Base-by-base conservation (phyloP, 1,284 basidiomycete genomes). In the Cryptococcus maquisensis region DNA sequence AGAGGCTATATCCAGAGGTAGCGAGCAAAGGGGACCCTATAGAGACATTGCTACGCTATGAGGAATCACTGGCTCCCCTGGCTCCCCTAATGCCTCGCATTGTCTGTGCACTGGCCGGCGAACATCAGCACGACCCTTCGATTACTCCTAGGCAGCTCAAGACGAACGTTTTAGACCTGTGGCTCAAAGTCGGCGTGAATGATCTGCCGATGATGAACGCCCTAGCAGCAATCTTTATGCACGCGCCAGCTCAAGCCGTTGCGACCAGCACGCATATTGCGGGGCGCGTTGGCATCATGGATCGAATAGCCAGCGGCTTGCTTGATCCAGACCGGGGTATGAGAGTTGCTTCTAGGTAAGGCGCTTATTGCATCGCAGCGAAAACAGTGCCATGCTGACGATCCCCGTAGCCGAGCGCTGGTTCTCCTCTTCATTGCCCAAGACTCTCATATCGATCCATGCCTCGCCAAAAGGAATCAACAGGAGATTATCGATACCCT, bases 331-430 rank as follows among this genome's bases (percentile, higher is more conserved):
- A 67, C 3, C 61, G 69, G 18, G 53, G 52, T 6, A 54, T 55
- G 3, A 49, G 69, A 4, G 28, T 66, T 0, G 52, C 54, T 0
- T 56, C 63, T 44, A 62, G 63, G 62, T 66, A 49, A 63, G 60
- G 60, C 15, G 28, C 4, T 32, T 6, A 10, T 32, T 32, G 28
- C 6, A 10, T 32, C 10, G 28, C 6, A 32, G 10, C 28, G 28
- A n/a, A 16, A 40, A 9, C 16, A 20, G 8, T 40, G 9, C 0
- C 21, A 9, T 16, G 39, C 39, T 40, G n/a, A 21, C 39, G 9
- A 21, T 18, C 16, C n/a, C 13, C n/a, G 9, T 9, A 40, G 63
- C 4, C 60, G 57, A 4, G 40, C 54, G n/a, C 16, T 67, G 5
- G 57, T 60, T 4, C 37, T 57, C 7, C 43, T 62, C n/a, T 65